Evolutionary conservation across 2,329 filamentous ascomycete genomes (phyloP), one percentile per base, ranked within the genome.

Genomic region (Trichophyton schoenleinii): DNA sequence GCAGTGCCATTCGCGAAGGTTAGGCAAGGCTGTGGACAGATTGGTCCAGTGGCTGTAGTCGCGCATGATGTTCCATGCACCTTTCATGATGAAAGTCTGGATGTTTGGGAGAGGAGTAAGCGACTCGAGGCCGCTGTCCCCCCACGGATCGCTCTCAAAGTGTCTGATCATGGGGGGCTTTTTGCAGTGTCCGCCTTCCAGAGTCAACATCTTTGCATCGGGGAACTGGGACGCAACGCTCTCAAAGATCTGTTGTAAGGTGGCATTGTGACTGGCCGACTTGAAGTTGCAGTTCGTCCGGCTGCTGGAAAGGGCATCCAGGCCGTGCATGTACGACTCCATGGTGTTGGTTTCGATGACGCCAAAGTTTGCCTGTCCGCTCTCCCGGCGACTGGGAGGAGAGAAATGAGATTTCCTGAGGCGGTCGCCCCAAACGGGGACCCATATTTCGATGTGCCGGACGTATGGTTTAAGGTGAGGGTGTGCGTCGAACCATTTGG

Each of bases 61-160:
- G 55, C 87, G 79, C 71, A 89, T 86, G 31, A 90, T 78, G 68
- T 90, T 90, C 87, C 87, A 91, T 66, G 89, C 86, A 5, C 87
- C 87, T 67, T 87, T 85, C 72, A 87, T 86, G 49, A 89, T 82
- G 20, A 90, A 78, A 0, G 86, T 88, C 60, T 80, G 80, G 36
- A 90, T 80, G 2, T 81, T 81, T 2, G 76, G 71, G n/a, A 55
- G 52, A 7, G n/a, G 31, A 20, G 52, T 28, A 2, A 87, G 75
- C 20, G 72, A 66, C 7, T 80, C 77, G 6, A 84, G 70, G 67
- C 0, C 68, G 64, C 52, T 67, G 63, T 3, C 52, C 34, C 68
- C 69, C 36, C 67, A 68, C 11, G 69, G 67, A 38, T 72, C 70
- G 22, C 71, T 67, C 41, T 77, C 71, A 68, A 84, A 85, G 63